Percentiles rank a stretch among this genome's conserved stretches.
These are phyloP conservation scores for Clarireedia homoeocarpa DNA, from an alignment of 2,329 filamentous ascomycete species.

Conservation along the genomic window DNA sequence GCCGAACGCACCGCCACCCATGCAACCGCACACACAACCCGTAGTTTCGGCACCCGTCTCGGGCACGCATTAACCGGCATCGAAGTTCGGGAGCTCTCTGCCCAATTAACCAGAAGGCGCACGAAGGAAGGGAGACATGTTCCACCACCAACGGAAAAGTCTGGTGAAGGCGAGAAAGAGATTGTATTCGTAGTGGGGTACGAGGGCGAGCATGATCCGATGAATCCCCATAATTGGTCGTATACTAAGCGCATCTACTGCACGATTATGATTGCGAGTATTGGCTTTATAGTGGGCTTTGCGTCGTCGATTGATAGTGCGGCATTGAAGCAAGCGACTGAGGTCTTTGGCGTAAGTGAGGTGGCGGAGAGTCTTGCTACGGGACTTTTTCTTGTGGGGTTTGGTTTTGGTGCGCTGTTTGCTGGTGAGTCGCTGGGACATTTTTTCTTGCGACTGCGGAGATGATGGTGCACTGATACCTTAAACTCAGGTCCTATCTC, in stretches of 20 bases:
- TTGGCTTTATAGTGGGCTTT: conserved; percentile 37
- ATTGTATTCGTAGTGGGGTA: neutral
- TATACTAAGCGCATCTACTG: neutral
- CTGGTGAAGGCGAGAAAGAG: neutral
- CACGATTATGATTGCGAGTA: neutral
- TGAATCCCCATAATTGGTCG: neutral
- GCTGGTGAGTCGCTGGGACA: conserved; percentile 16
- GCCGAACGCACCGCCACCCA: neutral
- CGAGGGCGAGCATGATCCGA: neutral
- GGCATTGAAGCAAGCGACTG: conserved; percentile 37
- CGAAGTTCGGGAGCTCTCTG: neutral
- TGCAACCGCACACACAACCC: neutral
- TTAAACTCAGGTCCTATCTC: neutral
- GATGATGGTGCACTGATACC: neutral
- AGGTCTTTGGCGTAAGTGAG: conserved; percentile 40
- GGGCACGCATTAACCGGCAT: neutral
- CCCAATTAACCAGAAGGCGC: neutral
- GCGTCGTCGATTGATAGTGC: conserved; percentile 46
- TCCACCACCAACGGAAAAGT: too few species aligned
- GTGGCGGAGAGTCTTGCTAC: conserved; percentile 44
- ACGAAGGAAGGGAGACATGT: neutral
- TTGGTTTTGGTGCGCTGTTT: conserved; percentile 30
- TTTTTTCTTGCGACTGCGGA: too few species aligned
- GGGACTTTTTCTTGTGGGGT: conserved; percentile 31
- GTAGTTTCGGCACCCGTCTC: neutral